Evolutionary conservation across 768 basidiomycete species (phyloP), one percentile per base, ranked within the genome.

Genomic region (Macrolepiota albuminosa): DNA sequence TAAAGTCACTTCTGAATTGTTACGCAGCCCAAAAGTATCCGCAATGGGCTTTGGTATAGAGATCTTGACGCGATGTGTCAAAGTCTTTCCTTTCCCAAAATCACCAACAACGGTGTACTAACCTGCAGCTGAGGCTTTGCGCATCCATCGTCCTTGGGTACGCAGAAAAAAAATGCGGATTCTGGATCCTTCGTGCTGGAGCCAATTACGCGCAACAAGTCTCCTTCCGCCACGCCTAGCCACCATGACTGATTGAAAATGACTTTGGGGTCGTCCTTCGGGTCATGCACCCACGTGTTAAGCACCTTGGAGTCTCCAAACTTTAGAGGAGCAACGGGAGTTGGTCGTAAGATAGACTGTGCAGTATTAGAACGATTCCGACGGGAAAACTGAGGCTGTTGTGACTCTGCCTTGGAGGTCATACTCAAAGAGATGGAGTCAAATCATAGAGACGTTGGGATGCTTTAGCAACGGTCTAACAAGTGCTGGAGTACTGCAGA

Each of bases 171-270:
- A 57, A 80, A 88, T 66, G 65, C 81, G 68, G 67, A 67, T 18
- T 72, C 68, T 21, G 67, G 63, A 24, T 76, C 73, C 7, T 78
- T 78, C 29, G 79, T 69, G 51, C 74, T 75, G 55, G 74, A 73
- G 49, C 74, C 72, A 56, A 67, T 72, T 14, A 92, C 81, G 56
- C 82, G 79, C 45, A 93, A 67, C 68, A 91, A 73, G 66, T 93
- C 91, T 8, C 90, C 92, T 64, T 89, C 87, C 48, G 78, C 75
- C 36, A 91, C 87, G 3, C 92, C 92, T 6, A 89, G 88, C 87
- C 89, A 91, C 69, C 78, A 84, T 11, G 83, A 75, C 47, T 86
- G 87, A 63, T 93, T 92, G 69, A 94, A 80, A 18, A 85, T 75
- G 57, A 91, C 85, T 26, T 60, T 62, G 18, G 59, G 6, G 29